Percentiles rank a stretch among this genome's conserved stretches.
phyloP scores from a whole-genome alignment of 163 green algal genomes.

The Chlamydomonas reinhardtii region DNA sequence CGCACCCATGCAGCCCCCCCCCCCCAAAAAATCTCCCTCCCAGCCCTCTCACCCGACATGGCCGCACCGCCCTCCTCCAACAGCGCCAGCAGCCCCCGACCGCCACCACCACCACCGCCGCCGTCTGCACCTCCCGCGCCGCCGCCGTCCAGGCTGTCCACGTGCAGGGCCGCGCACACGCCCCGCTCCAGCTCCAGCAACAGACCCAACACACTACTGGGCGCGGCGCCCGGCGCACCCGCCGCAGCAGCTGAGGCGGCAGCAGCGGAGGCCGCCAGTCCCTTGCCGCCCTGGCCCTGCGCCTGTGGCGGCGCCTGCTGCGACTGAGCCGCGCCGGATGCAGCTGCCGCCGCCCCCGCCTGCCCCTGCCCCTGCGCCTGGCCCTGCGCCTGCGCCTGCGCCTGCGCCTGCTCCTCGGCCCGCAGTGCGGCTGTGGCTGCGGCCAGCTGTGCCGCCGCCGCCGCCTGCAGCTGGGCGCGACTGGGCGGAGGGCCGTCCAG shows the following conservation, averaged over 20 bases:
- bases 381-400: too few species aligned
- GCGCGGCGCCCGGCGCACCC: too few species aligned
- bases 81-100: conserved; percentile 4
- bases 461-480: neutral
- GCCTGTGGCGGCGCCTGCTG: too few species aligned
- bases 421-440: neutral
- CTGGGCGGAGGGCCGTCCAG: neutral
- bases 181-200: conserved; percentile 3
- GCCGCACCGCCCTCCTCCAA: conserved; percentile 22
- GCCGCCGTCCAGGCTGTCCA: neutral
- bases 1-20: neutral
- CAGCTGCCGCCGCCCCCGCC: neutral
- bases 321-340: neutral
- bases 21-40: too few species aligned
- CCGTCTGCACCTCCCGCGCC: neutral
- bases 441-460: neutral
- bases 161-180: neutral
- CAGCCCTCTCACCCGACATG: neutral
- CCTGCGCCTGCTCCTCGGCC: neutral
- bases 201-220: neutral
- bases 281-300: neutral
- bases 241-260: too few species aligned
- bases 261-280: too few species aligned
- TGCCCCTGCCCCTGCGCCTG: neutral
- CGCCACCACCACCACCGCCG: neutral